phyloP scores from a whole-genome alignment of 495 filamentous ascomycete species.

The Penicillium paxilli region DNA sequence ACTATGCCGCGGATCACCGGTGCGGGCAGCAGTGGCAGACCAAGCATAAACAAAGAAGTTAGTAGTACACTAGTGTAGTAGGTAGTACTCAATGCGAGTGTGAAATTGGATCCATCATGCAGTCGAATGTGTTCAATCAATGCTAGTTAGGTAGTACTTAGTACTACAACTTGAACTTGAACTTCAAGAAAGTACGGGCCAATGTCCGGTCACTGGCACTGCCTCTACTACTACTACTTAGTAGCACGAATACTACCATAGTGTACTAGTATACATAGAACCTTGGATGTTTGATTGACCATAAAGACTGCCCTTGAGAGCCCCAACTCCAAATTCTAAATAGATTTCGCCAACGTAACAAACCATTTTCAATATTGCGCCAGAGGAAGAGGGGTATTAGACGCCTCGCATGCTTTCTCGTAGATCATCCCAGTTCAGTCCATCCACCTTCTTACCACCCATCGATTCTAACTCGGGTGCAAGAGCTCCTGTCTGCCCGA shows the following conservation, averaged over 20 bases:
- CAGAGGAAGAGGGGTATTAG: slow-evolving; percentile 17
- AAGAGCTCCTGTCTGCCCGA: slow-evolving; percentile 45
- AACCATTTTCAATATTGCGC: slow-evolving; percentile 9
- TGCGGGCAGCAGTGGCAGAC: no score
- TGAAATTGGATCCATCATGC: no score
- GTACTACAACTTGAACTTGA: no score
- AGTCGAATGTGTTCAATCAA: background rate
- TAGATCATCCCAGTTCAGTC: slow-evolving; percentile 54
- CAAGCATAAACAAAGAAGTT: no score
- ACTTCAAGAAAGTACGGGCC: no score
- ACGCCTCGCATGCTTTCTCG: slow-evolving; percentile 36
- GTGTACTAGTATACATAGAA: no score
- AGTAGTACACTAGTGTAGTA: no score
- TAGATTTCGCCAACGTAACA: background rate
- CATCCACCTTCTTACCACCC: slow-evolving; percentile 50
- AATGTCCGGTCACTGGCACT: no score
- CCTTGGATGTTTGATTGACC: background rate
- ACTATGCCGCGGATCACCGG: no score
- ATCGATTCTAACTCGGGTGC: slow-evolving; percentile 38
- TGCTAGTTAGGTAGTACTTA: no score
- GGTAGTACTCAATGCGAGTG: no score
- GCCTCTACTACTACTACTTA: background rate
- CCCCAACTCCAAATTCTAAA: slow-evolving; percentile 11
- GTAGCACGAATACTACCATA: background rate
- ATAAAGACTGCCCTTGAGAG: background rate